Evolutionary conservation across 352 stramenopile genomes (phyloP), one percentile per base, ranked within the genome.

Genomic region (Phytopythium aichiense): DNA sequence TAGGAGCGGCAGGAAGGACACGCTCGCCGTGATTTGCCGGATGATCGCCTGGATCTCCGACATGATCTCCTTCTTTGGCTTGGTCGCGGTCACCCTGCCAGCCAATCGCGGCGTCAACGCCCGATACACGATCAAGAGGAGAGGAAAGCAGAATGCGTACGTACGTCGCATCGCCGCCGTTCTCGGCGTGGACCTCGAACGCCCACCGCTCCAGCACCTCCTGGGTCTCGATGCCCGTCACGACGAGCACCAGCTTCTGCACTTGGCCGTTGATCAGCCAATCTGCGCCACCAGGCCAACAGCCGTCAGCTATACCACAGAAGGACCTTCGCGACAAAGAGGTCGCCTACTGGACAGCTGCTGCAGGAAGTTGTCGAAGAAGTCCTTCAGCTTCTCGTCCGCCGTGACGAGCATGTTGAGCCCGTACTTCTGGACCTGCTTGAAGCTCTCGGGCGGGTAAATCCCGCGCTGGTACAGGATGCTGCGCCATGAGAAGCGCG

Each of bases 21-120:
- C 95, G 56, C 84, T 96, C 13, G 97, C 96, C 23, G 97, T 99
- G 71, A 99, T 99, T 83, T 99, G 98, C 25, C 98, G 92, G 71
- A 99, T 99, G 65, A 99, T 99, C 9, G 97, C 95, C 75, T 99
- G 96, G 60, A 99, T 99, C 70, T 99, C 97, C 30, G 92, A 82
- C 79, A 98, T 98, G 72, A 99, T 98, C 61, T 99, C 92, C 65
- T 97, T 97, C 42, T 86, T 70, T 7, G 86, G 67, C 65, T 97
- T 97, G 18, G 66, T 77, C 33, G 63, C 59, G 43, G 70, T 37
- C 18, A 63, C 48, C 49, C 72, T 84, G 60, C 20, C 30, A 35
- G 18, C 16, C 23, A 53, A 12, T 9, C 33, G 61, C 53, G 65
- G 20, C 31, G 15, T 28, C n/a, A 38, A 22, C 13, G 22, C 6